Percentiles rank a stretch among this genome's conserved stretches.
Evolutionary conservation across 2,329 filamentous ascomycete genomes (phyloP).

Genomic region (Fusarium sp.): DNA sequence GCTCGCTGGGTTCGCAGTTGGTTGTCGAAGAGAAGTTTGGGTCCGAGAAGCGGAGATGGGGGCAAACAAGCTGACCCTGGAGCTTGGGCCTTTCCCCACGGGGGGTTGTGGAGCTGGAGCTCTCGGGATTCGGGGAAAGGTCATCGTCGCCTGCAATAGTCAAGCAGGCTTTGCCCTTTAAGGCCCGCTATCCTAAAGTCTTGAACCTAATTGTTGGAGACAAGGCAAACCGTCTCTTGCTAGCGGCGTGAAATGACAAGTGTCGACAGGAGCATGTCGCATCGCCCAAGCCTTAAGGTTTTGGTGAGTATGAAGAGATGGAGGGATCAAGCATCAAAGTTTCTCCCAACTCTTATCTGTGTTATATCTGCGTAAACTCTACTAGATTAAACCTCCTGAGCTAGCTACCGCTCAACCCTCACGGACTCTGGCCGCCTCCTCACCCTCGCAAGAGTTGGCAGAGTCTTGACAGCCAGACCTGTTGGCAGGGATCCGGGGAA

Average conservation of each 20-base stretch:
- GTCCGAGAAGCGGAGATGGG: slow-evolving; percentile 28
- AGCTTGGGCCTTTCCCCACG: slow-evolving; percentile 38
- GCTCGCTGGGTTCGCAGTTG: background rate
- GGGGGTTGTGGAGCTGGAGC: slow-evolving; percentile 14
- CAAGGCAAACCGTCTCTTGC: background rate
- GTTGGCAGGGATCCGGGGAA: slow-evolving; percentile 2
- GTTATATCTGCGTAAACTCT: background rate
- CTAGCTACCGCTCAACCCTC: background rate
- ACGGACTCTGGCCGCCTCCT: background rate
- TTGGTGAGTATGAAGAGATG: background rate
- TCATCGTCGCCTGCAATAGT: background rate
- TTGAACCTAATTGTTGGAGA: background rate
- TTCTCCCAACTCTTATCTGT: background rate
- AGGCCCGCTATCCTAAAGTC: background rate
- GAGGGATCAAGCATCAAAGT: background rate
- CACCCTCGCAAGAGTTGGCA: background rate
- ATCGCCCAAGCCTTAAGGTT: background rate
- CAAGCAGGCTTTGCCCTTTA: background rate
- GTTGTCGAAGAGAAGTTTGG: slow-evolving; percentile 24
- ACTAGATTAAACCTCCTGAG: background rate
- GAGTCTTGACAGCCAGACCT: background rate
- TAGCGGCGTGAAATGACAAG: slow-evolving; percentile 8
- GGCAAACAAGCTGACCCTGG: slow-evolving; percentile 1
- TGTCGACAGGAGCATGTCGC: background rate
- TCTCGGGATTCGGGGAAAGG: background rate